phyloP scores from a whole-genome alignment of 1,284 basidiomycete species.

The Puccinia hordei region DNA sequence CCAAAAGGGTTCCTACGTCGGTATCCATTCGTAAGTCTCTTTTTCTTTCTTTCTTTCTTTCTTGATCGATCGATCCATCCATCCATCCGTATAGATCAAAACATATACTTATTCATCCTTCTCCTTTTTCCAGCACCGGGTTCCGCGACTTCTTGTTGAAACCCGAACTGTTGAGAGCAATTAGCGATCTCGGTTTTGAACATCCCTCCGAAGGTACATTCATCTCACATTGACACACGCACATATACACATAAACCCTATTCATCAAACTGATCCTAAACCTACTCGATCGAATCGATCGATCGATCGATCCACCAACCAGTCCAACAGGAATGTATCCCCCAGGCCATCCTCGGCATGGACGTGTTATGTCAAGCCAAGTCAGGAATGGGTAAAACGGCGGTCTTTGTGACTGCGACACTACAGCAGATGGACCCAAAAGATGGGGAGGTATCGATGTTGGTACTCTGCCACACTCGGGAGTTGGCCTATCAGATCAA shows the following conservation, averaged over 20 bases:
- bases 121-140: conserved; percentile 32
- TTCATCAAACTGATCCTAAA: conserved; percentile 4
- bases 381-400: conserved; percentile 99
- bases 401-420: conserved; percentile 96
- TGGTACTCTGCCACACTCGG: conserved; percentile 98
- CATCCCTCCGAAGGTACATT: conserved; percentile 92
- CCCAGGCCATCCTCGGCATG: conserved; percentile 98
- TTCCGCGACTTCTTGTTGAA: conserved; percentile 91
- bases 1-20: conserved; percentile 85
- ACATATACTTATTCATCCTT: too few relatives aligned
- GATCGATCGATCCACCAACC: conserved; percentile 26
- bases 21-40: conserved; percentile 73
- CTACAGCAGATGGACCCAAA: conserved; percentile 98
- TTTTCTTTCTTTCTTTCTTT: conserved; percentile 3
- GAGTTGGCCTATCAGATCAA: conserved; percentile 99
- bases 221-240: not conserved
- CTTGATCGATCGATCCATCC: conserved; percentile 10
- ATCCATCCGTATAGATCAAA: too few relatives aligned
- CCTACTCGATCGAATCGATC: not conserved
- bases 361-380: conserved; percentile 99
- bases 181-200: conserved; percentile 98
- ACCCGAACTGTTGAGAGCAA: conserved; percentile 93
- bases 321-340: conserved; percentile 99
- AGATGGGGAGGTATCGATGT: conserved; percentile 94
- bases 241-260: not conserved